Conservation (phyloP, 441 rosid genomes). For the Pelargonium citronellum region DNA sequence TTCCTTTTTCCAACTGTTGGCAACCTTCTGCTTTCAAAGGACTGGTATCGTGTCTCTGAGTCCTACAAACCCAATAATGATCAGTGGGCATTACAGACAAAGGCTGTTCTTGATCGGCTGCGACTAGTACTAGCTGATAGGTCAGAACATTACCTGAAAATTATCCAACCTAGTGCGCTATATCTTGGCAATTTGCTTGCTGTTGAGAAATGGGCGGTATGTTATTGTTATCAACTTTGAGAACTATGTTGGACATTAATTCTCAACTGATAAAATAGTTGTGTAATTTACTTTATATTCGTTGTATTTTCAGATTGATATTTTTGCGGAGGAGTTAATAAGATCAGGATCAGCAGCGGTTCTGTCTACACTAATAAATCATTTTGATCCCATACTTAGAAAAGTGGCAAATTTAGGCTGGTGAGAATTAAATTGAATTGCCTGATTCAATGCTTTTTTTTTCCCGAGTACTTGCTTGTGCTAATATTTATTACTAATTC, state of each 20-base stretch:
- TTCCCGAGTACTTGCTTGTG: not conserved
- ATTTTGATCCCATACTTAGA: slow-evolving; percentile 55
- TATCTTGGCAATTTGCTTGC: slow-evolving; percentile 66
- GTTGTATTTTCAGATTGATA: slow-evolving; percentile 43
- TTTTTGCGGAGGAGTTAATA: slow-evolving; percentile 63
- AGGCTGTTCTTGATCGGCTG: slow-evolving; percentile 64
- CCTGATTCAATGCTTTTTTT: not conserved
- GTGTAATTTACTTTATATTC: slow-evolving; percentile 12
- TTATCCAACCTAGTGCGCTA: slow-evolving; percentile 57
- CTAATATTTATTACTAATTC: not conserved
- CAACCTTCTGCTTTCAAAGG: slow-evolving; percentile 37
- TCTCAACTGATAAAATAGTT: slow-evolving; percentile 1
- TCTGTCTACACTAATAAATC: slow-evolving; percentile 53
- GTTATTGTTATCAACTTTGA: slow-evolving; percentile 20
- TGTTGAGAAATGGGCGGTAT: slow-evolving; percentile 54
- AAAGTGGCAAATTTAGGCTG: slow-evolving; percentile 68
- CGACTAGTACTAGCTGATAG: slow-evolving; percentile 60
- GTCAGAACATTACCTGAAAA: slow-evolving; percentile 45
- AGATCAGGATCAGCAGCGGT: slow-evolving; percentile 57
- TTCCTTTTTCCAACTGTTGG: slow-evolving; percentile 8
- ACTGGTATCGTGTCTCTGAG: slow-evolving; percentile 49
- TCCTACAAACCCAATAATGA: slow-evolving; percentile 46
- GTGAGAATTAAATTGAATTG: slow-evolving; percentile 29
- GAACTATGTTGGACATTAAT: slow-evolving; percentile 7
- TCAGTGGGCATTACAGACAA: slow-evolving; percentile 75